Base-by-base conservation (phyloP, 169 alveolate species). In the Plasmodium berghei region DNA sequence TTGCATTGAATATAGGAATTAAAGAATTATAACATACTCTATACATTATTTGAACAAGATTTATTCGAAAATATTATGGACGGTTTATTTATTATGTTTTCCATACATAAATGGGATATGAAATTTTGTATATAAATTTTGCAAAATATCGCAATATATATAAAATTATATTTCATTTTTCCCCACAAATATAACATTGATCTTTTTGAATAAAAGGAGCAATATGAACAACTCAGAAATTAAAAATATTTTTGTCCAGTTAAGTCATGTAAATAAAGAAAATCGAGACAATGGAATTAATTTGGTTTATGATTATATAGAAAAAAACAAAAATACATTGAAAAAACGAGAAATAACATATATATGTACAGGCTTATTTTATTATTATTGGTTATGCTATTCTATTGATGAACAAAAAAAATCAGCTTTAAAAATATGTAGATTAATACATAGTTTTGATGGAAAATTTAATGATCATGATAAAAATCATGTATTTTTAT, bases 361-460 rank as follows among this genome's bases (percentile, higher is more conserved):
- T 52, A 62, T 75, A 20, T 75, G 88, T 49, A 75, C 62, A 45
- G 88, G 88, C 1, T 66, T 75, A 0, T 75, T 75, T 75, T 75
- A 75, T 54, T 75, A 75, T 62, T 75, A 75, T 42, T 75, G 88
- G 88, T 54, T 75, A 75, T 75, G 88, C 49, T 75, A 75, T 66
- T 75, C 88, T 8, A 48, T 48, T 42, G 67, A 61, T 24, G 88
- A 75, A 22, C 88, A 75, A 28, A 75, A 63, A 63, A 46, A 22
- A 49, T 52, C 69, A 5, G 74, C 88, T 55, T 61, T 66, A 42
- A 75, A 62, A 75, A 56, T 75, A 62, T 62, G 88, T 66, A 75
- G 66, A 63, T 49, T 75, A 26, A 26, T 75, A 34, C 71, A 67
- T 62, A 62, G 14, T 20, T 45, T 75, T 56, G 74, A 75, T 75